A percentile compares a stretch with the other conserved stretches of the same genome.
These are phyloP conservation scores for Pilobolus umbonatus DNA, from an alignment of 192 early-diverging fungal genomes.

Conservation along the genomic window DNA sequence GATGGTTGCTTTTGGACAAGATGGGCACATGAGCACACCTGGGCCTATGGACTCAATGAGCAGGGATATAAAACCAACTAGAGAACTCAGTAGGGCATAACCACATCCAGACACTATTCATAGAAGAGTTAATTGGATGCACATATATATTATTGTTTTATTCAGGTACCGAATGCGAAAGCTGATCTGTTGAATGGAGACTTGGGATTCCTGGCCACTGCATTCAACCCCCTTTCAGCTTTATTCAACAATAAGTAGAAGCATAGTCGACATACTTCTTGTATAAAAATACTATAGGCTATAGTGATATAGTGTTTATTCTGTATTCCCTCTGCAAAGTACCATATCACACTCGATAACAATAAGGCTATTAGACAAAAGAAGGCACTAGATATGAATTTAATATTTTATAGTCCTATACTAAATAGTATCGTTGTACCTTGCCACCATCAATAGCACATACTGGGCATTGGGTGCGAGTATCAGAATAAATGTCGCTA, in stretches of 20 bases:
- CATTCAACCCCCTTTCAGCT: slow-evolving; percentile 63
- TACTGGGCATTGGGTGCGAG: slow-evolving; percentile 64
- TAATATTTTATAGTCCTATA: neutral
- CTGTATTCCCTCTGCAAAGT: slow-evolving; percentile 38
- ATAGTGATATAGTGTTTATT: slow-evolving; percentile 44
- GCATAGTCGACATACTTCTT: slow-evolving; percentile 65
- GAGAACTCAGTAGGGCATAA: slow-evolving; percentile 66
- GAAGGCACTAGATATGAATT: slow-evolving; percentile 56
- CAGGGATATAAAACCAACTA: slow-evolving; percentile 63
- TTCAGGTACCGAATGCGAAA: slow-evolving; percentile 68
- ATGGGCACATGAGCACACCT: slow-evolving; percentile 61
- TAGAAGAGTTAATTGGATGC: too few relatives aligned
- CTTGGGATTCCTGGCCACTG: slow-evolving; percentile 56
- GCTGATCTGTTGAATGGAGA: slow-evolving; percentile 58
- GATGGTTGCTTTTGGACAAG: slow-evolving; percentile 53
- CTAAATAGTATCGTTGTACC: slow-evolving; percentile 36
- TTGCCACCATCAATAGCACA: slow-evolving; percentile 67
- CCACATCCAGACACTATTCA: slow-evolving; percentile 59
- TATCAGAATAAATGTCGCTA: slow-evolving; percentile 66
- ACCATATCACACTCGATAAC: slow-evolving; percentile 71
- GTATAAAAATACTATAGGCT: slow-evolving; percentile 54
- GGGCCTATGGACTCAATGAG: slow-evolving; percentile 67
- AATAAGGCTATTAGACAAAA: slow-evolving; percentile 77
- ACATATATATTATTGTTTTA: too few relatives aligned
- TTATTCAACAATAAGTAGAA: slow-evolving; percentile 54